A percentile compares a stretch with the other conserved stretches of the same genome.
Evolutionary conservation across 2,329 filamentous ascomycete genomes (phyloP).

Genomic region (Fusarium staphyleae): DNA sequence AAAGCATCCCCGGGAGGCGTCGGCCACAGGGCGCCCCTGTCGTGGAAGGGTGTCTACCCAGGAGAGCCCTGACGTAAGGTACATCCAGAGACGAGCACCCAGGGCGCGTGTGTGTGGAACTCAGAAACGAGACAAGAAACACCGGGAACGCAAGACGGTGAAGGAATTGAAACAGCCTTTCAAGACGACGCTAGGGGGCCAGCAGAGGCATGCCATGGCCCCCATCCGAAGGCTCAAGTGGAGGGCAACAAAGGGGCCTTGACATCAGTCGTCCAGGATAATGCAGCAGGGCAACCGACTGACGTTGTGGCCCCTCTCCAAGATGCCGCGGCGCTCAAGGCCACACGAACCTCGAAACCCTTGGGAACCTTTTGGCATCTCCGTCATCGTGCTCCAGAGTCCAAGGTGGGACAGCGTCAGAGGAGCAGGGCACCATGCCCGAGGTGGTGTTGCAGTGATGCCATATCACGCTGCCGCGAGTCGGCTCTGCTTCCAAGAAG

Average conservation of each 20-base stretch:
- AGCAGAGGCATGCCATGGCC: slow-evolving; percentile 25
- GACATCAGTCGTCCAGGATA: slow-evolving; percentile 39
- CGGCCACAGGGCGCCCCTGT: slow-evolving; percentile 38
- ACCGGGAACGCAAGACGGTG: slow-evolving; percentile 42
- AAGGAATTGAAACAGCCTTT: slow-evolving; percentile 43
- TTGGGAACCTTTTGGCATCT: slow-evolving; percentile 31
- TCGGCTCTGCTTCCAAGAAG: slow-evolving; percentile 18
- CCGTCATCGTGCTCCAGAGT: slow-evolving; percentile 40
- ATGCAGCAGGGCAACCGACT: slow-evolving; percentile 31
- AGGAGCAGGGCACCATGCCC: slow-evolving; percentile 27
- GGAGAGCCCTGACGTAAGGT: slow-evolving; percentile 44
- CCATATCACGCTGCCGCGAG: slow-evolving; percentile 34
- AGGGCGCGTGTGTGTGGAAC: slow-evolving; percentile 38
- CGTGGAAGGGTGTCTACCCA: slow-evolving; percentile 40
- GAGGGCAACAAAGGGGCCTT: slow-evolving; percentile 36
- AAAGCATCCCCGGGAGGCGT: slow-evolving; percentile 41
- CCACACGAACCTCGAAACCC: slow-evolving; percentile 33
- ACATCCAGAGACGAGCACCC: slow-evolving; percentile 36
- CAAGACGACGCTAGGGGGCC: slow-evolving; percentile 30
- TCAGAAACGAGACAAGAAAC: slow-evolving; percentile 40
- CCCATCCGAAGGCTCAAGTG: slow-evolving; percentile 15
- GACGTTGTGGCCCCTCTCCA: slow-evolving; percentile 40
- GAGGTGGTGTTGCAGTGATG: slow-evolving; percentile 41
- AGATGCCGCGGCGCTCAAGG: slow-evolving; percentile 33
- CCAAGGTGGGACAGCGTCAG: slow-evolving; percentile 36